These are phyloP conservation scores for Millerozyma acaciae DNA, from an alignment of 805 yeast genomes.

Conservation along the genomic window DNA sequence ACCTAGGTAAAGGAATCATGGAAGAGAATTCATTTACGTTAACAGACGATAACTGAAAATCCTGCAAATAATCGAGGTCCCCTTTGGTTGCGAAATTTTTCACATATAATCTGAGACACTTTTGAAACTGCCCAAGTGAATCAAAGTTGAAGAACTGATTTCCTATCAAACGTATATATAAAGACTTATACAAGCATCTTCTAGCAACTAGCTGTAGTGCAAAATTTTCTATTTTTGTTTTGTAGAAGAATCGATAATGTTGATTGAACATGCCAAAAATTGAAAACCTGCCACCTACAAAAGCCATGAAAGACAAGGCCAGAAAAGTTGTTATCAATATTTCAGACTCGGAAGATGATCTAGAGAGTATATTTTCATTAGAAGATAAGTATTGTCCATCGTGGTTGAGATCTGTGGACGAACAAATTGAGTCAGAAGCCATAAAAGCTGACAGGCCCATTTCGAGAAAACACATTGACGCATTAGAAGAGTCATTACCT, in stretches of 20 bases:
- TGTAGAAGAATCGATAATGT: too few species aligned
- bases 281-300: background rate
- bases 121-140: background rate
- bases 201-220: background rate
- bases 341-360: constrained; percentile 1
- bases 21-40: constrained; percentile 34
- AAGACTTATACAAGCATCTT: background rate
- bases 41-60: constrained; percentile 1
- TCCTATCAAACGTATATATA: background rate
- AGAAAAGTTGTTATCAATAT: constrained; percentile 1
- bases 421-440: background rate
- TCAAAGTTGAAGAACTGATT: background rate
- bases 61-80: background rate
- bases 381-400: constrained; percentile 9
- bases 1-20: constrained; percentile 85
- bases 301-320: background rate
- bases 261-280: background rate
- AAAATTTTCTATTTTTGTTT: background rate
- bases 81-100: background rate
- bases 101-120: background rate
- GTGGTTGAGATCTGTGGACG: constrained; percentile 5
- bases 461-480: too few species aligned
- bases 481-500: too few species aligned
- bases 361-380: background rate
- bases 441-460: background rate